Evolutionary conservation across 495 filamentous ascomycete genomes (phyloP).

Genomic region (Apodospora peruviana): DNA sequence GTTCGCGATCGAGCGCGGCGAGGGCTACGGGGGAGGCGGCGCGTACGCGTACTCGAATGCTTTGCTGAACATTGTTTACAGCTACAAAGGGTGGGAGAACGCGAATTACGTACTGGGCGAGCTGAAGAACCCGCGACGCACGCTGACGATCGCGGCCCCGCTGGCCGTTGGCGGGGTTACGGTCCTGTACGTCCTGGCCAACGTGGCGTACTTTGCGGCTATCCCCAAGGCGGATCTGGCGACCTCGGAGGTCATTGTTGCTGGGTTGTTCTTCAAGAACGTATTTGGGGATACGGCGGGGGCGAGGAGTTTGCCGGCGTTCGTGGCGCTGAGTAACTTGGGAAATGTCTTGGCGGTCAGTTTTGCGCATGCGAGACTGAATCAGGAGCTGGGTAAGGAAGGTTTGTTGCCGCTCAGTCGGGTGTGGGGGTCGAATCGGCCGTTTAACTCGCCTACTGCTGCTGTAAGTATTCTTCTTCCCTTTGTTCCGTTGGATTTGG

Average conservation of each 20-base stretch:
- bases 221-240: conserved; percentile 45
- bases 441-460: conserved; percentile 34
- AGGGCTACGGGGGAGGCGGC: conserved; percentile 36
- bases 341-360: conserved; percentile 51
- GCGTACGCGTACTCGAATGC: conserved; percentile 41
- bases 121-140: conserved; percentile 55
- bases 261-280: conserved; percentile 43
- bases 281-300: conserved; percentile 36
- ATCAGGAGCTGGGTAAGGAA: conserved; percentile 64
- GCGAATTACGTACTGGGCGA: conserved; percentile 53
- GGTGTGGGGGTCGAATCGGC: conserved; percentile 38
- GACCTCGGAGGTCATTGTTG: conserved; percentile 41
- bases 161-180: conserved; percentile 52
- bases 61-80: conserved; percentile 44
- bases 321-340: conserved; percentile 57
- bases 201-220: conserved; percentile 56
- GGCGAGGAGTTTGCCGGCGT: conserved; percentile 47
- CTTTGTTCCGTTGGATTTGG: too few species aligned
- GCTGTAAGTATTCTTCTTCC: conserved; percentile 26
- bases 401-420: conserved; percentile 58
- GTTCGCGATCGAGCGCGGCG: conserved; percentile 31
- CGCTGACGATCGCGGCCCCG: conserved; percentile 56
- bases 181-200: conserved; percentile 57
- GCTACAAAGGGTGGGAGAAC: conserved; percentile 45
- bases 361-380: conserved; percentile 55